Evolutionary conservation across 1,284 basidiomycete species (phyloP).

Genomic region (Fomes fomentarius): DNA sequence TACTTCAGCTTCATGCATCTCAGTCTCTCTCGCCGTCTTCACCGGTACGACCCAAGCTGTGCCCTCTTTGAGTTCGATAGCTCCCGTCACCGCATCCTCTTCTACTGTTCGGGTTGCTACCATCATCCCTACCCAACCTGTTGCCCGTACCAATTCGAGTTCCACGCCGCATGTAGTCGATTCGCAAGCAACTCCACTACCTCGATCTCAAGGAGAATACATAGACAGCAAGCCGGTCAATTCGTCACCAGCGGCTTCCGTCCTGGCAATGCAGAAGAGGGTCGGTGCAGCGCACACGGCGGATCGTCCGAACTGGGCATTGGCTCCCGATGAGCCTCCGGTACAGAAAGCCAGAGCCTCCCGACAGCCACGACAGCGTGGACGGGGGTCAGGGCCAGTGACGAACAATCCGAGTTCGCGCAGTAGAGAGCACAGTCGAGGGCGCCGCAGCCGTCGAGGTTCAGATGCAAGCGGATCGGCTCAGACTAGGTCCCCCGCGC

Average conservation of each 20-base stretch:
- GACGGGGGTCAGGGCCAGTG: not conserved
- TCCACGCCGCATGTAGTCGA: no score
- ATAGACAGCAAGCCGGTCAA: no score
- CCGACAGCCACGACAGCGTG: slow-evolving; percentile 1
- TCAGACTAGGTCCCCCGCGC: no score
- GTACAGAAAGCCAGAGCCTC: not conserved
- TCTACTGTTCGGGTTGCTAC: no score
- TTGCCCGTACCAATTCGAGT: no score
- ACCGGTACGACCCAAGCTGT: not conserved
- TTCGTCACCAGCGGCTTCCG: not conserved
- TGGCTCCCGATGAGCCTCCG: slow-evolving; percentile 21
- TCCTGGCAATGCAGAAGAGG: not conserved
- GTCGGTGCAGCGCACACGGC: slow-evolving; percentile 18
- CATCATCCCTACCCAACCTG: no score
- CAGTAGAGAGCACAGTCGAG: not conserved
- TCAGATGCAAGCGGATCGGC: not conserved
- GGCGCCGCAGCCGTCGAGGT: not conserved
- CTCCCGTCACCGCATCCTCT: not conserved
- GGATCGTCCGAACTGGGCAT: slow-evolving; percentile 29
- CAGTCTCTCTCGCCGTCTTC: no score
- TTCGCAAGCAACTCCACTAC: no score
- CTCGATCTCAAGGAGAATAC: no score
- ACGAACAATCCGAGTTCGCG: no score
- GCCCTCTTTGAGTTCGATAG: not conserved
- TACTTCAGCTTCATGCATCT: no score